Evolutionary conservation across 1,284 basidiomycete genomes (phyloP).

Genomic region (Coniferiporia weirii): DNA sequence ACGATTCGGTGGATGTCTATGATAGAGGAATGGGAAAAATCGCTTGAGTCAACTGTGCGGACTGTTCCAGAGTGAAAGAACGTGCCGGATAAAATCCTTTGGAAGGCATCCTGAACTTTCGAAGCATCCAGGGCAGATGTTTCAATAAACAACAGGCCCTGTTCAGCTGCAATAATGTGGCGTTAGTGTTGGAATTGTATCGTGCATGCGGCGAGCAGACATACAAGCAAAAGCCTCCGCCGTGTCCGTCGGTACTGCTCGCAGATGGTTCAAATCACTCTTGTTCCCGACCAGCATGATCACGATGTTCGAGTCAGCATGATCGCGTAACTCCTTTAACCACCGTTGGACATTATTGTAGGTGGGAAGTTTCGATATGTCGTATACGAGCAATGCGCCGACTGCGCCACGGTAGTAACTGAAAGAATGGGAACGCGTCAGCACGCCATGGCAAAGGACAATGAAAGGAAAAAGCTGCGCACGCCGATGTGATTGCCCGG

Average conservation of each 20-base stretch:
- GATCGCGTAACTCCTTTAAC: constrained; percentile 97
- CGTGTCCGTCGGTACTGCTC: constrained; percentile 95
- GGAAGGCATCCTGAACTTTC: constrained; percentile 97
- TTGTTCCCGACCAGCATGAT: constrained; percentile 97
- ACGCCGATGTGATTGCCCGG: constrained; percentile 97
- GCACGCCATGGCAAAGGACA: background rate
- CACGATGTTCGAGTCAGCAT: constrained; percentile 90
- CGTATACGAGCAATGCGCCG: constrained; percentile 87
- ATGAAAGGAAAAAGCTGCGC: constrained; percentile 29
- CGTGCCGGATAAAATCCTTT: constrained; percentile 91
- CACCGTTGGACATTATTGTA: constrained; percentile 96
- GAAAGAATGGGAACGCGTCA: constrained; percentile 11
- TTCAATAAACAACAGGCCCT: constrained; percentile 94
- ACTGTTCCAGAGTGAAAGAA: constrained; percentile 13
- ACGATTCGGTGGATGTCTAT: constrained; percentile 94
- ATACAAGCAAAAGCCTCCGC: constrained; percentile 80
- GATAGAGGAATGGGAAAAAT: background rate
- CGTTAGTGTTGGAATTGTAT: background rate
- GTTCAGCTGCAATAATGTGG: constrained; percentile 46
- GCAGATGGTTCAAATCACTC: constrained; percentile 95
- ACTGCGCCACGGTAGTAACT: constrained; percentile 99
- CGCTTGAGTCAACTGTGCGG: constrained; percentile 15
- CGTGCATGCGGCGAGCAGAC: constrained; percentile 25
- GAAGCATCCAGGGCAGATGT: constrained; percentile 99
- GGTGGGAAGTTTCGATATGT: constrained; percentile 93